A percentile compares a stretch with the other conserved stretches of the same genome.
Evolutionary conservation across 805 yeast genomes (phyloP).

Genomic region (Schwanniomyces sp.): DNA sequence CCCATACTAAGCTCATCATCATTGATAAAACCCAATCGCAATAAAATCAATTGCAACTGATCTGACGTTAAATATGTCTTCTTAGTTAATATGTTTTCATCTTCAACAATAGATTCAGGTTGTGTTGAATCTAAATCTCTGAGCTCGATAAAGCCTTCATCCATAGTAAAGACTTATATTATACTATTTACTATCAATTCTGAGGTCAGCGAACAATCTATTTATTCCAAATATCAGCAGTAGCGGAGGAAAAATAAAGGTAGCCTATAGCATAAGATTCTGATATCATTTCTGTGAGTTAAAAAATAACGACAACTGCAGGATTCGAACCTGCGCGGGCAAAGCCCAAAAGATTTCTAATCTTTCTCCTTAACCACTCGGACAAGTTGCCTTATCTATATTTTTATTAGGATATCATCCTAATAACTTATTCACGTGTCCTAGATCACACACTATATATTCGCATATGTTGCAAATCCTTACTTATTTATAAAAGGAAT

Average conservation of each 20-base stretch:
- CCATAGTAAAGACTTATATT: neutral
- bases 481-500: no score
- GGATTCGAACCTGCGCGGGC: conserved; percentile 66
- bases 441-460: no score
- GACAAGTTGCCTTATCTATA: conserved; percentile 45
- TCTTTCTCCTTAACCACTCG: conserved; percentile 61
- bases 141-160: conserved; percentile 16
- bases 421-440: no score
- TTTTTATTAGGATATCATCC: no score
- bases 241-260: no score
- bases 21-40: conserved; percentile 22
- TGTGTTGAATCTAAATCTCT: conserved; percentile 1
- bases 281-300: no score
- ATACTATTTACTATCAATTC: neutral
- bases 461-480: no score
- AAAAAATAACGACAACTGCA: conserved; percentile 49
- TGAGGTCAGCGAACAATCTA: neutral
- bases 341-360: conserved; percentile 60
- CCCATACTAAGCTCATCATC: conserved; percentile 14
- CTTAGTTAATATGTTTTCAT: neutral
- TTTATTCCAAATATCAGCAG: neutral
- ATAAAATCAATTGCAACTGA: conserved; percentile 15
- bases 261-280: no score
- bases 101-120: neutral
- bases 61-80: neutral